Evolutionary conservation across 2,329 filamentous ascomycete species (phyloP).

Genomic region (Metarhizium rileyi): DNA sequence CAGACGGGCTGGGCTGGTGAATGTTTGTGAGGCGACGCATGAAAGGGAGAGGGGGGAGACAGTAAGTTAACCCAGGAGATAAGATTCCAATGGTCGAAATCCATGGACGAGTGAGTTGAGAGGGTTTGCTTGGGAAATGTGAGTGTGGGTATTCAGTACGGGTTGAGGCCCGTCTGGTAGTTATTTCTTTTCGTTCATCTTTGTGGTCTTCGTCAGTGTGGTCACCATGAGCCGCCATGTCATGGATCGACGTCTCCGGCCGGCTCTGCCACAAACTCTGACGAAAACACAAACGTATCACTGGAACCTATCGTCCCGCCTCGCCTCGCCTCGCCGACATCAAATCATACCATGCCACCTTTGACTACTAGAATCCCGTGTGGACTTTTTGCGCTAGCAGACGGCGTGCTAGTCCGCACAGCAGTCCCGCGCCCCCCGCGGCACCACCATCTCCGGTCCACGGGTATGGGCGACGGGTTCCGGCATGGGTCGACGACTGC

Average conservation of each 20-base stretch:
- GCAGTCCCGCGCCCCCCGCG: conserved; percentile 27
- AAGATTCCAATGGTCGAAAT: too few relatives aligned
- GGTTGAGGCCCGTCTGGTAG: too few relatives aligned
- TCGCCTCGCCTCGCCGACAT: neutral
- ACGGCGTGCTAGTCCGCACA: conserved; percentile 43
- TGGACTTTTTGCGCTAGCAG: conserved; percentile 47
- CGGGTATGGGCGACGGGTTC: conserved; percentile 42
- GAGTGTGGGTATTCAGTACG: too few relatives aligned
- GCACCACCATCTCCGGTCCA: conserved; percentile 33
- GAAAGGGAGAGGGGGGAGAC: too few relatives aligned
- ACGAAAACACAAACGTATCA: neutral
- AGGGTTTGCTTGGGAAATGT: too few relatives aligned
- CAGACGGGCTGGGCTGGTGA: too few relatives aligned
- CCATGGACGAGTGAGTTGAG: too few relatives aligned
- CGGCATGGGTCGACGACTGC: conserved; percentile 39
- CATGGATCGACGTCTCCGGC: neutral
- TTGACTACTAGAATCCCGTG: conserved; percentile 35
- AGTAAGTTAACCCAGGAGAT: too few relatives aligned
- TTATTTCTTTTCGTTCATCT: too few relatives aligned
- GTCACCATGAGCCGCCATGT: neutral
- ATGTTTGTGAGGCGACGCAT: too few relatives aligned
- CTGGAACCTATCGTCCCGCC: too few relatives aligned
- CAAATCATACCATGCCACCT: conserved; percentile 17
- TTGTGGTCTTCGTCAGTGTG: too few relatives aligned
- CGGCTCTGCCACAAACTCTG: neutral